These are phyloP conservation scores for Vigna mungo DNA, from an alignment of 306 rosid species.

Conservation along the genomic window DNA sequence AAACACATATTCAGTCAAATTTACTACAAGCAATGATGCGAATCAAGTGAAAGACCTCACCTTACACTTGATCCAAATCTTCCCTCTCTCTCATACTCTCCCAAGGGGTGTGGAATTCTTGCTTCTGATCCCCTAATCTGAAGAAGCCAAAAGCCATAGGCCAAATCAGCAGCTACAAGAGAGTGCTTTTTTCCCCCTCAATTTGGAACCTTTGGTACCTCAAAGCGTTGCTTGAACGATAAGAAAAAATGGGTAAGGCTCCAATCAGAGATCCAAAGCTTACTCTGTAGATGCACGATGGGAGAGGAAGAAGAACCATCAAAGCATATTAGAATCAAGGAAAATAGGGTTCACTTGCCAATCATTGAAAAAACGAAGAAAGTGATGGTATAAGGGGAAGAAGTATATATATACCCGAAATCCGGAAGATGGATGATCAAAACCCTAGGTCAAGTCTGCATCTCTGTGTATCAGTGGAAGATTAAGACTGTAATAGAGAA, in stretches of 20 bases:
- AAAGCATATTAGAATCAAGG: not conserved
- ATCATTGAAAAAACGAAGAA: conserved; percentile 5
- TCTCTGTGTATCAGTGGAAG: conserved; percentile 40
- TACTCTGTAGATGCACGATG: conserved; percentile 20
- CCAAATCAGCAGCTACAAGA: not conserved
- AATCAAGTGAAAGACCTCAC: conserved; percentile 34
- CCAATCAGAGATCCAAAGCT: conserved; percentile 42
- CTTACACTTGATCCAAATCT: conserved; percentile 42
- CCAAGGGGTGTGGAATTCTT: not conserved
- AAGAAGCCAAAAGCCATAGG: not conserved
- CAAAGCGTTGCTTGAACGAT: conserved; percentile 3
- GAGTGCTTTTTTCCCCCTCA: conserved; percentile 21
- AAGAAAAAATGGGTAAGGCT: conserved; percentile 37
- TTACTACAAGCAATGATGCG: not conserved
- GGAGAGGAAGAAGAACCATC: not conserved
- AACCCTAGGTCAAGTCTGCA: conserved; percentile 45
- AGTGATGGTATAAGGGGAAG: not conserved
- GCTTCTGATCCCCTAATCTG: not conserved
- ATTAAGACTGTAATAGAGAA: conserved; percentile 18
- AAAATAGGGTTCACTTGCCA: conserved; percentile 33
- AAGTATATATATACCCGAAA: conserved; percentile 20
- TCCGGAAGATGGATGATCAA: conserved; percentile 23
- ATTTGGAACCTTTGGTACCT: conserved; percentile 32
- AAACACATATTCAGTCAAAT: not conserved
- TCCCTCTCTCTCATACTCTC: conserved; percentile 17